Base-by-base conservation (phyloP, 2,329 filamentous ascomycete genomes). In the Calonectria montana region DNA sequence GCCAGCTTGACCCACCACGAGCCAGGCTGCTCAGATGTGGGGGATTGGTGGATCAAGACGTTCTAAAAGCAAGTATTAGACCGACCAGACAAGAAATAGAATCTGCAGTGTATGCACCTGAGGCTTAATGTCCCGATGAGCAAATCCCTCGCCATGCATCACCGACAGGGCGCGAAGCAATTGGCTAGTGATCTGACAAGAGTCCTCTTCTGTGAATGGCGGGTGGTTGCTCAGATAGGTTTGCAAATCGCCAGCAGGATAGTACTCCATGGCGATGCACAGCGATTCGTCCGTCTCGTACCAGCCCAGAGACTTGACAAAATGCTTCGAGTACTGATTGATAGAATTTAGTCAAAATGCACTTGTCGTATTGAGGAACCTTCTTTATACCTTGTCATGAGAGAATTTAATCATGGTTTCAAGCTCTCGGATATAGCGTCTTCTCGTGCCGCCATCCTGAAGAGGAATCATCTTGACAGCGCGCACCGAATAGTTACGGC, bases 221-320 rank as follows among this genome's bases (percentile, higher is more conserved):
- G 53, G 13, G 13, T 41, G 6, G 1, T 70, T 45, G 21, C 15
- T 10, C 13, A 80, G 63, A 47, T 79, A 73, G 1, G 47, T 61
- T 41, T 73, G 61, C 21, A 80, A 65, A 29, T 79, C 77, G 0
- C 79, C 78, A 7, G 66, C 27, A 16, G 74, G 73, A 29, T 75
- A 61, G 61, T 77, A 79, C 59, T 80, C 76, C 79, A 79, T 80
- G 12, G 76, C 73, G 41, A 80, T 78, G 55, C 67, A 77, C 3
- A 79, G 55, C 8, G 41, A 69, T 1, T 69, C 48, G 3, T 57
- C 25, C 4, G 25, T 45, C 15, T 74, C 69, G 57, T 77, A 80
- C 79, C 78, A 80, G 4, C 77, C 78, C 12, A 73, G 57, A n/a
- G 66, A 69, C 50, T 75, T 74, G 16, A 80, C 76, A 37, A 80